Evolutionary conservation across 805 yeast genomes (phyloP), one percentile per base, ranked within the genome.

Genomic region (Zygoascus tannicola): DNA sequence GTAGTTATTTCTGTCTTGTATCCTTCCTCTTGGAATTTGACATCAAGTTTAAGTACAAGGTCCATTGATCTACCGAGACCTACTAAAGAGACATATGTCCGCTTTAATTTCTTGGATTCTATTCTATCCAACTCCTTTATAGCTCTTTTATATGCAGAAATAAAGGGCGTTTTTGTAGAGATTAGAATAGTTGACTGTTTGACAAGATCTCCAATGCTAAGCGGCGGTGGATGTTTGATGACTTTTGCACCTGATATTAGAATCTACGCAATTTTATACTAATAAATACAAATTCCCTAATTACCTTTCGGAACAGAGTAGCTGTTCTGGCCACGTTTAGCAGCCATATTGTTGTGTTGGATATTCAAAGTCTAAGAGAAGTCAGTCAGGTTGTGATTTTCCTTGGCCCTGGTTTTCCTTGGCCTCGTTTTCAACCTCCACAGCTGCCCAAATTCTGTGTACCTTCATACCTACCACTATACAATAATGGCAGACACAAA

Each of bases 41-140:
- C 58, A 0, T 76, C 94, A 1, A 87, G 49, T 12, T 78, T 66
- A n/a, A 82, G 48, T 0, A 80, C 76, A 53, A 74, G 80, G 40
- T 73, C 78, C 7, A 82, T 75, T 7, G 88, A 74, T 44, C 68
- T 71, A 1, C 95, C 95, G 81, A 85, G 78, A 0, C 94, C 96
- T 44, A 75, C 62, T 2, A 87, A 71, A 0, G 71, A 67, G 5
- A 85, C 68, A 55, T 66, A 74, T 22, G 65, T 55, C 0, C 65
- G 64, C 16, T 60, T 63, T n/a, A 66, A 64, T 10, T 66, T 67
- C 32, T 66, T 68, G 44, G 69, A 69, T 57, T 23, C 66, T 50
- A 76, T 67, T 38, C 68, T 70, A 4, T 59, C 64, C 19, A 85
- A 58, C 41, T 70, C 65, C 55, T 76, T 77, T 34, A 69, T 69